Percentiles rank a stretch among this genome's conserved stretches.
Evolutionary conservation across 129 eudicot genomes (phyloP).

Genomic region (Pulicaria dysenterica): DNA sequence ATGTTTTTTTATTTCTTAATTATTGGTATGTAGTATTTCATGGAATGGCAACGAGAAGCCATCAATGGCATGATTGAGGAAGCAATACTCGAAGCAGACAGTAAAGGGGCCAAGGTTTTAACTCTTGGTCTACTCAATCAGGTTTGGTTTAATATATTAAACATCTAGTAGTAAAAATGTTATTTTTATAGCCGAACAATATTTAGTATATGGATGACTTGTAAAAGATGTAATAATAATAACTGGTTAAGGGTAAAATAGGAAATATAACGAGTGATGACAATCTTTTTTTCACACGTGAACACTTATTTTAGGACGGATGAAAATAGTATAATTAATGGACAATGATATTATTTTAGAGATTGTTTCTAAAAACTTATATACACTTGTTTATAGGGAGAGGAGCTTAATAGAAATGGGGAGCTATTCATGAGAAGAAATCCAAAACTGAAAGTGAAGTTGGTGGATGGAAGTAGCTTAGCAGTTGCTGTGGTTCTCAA

Average conservation of each 20-base stretch:
- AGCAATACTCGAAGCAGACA: slow-evolving; percentile 75
- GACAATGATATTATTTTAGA: too few relatives aligned
- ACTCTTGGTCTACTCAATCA: slow-evolving; percentile 85
- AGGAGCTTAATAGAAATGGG: slow-evolving; percentile 65
- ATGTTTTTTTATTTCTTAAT: neutral
- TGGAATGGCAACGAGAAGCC: slow-evolving; percentile 65
- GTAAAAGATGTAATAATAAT: too few relatives aligned
- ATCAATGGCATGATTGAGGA: slow-evolving; percentile 74
- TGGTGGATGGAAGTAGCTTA: slow-evolving; percentile 88
- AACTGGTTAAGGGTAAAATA: too few relatives aligned
- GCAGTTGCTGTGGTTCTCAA: slow-evolving; percentile 72
- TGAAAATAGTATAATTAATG: too few relatives aligned
- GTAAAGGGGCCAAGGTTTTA: slow-evolving; percentile 60
- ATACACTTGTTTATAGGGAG: slow-evolving; percentile 38
- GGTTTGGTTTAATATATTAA: slow-evolving; percentile 33
- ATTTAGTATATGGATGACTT: too few relatives aligned
- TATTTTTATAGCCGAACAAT: too few relatives aligned
- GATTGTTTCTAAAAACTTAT: neutral
- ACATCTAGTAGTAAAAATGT: too few relatives aligned
- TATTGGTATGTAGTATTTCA: slow-evolving; percentile 47
- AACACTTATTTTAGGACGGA: too few relatives aligned
- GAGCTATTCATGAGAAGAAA: slow-evolving; percentile 54
- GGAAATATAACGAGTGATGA: too few relatives aligned
- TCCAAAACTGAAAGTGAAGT: slow-evolving; percentile 59
- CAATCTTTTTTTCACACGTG: too few relatives aligned